These are phyloP conservation scores for Colletotrichum echinochloae DNA, from an alignment of 2,329 filamentous ascomycete genomes.

Conservation along the genomic window DNA sequence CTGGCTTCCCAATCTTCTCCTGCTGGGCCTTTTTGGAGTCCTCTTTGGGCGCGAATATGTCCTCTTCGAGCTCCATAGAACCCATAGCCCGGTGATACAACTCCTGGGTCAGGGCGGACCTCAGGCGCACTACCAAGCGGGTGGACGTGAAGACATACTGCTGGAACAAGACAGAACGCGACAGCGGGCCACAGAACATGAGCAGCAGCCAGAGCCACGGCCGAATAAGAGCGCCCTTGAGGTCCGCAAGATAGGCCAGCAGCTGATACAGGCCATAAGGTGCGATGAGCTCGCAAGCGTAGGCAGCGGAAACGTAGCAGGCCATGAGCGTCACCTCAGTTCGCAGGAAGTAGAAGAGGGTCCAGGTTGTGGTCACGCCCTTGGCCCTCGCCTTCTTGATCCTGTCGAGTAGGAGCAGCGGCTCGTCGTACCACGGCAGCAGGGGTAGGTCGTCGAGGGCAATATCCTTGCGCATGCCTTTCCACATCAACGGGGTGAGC, in stretches of 20 bases:
- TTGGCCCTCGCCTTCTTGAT: conserved; percentile 58
- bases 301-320: conserved; percentile 53
- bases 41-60: conserved; percentile 55
- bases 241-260: conserved; percentile 62
- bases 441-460: conserved; percentile 61
- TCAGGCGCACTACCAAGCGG: conserved; percentile 66
- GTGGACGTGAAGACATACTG: conserved; percentile 70
- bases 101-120: conserved; percentile 68
- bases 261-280: conserved; percentile 67
- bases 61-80: conserved; percentile 69
- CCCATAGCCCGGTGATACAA: conserved; percentile 66
- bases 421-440: conserved; percentile 68
- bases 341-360: conserved; percentile 57
- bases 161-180: conserved; percentile 64
- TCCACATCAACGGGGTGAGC: conserved; percentile 62
- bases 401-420: conserved; percentile 58
- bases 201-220: conserved; percentile 67
- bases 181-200: conserved; percentile 63
- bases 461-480: conserved; percentile 57
- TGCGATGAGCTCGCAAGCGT: conserved; percentile 61
- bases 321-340: conserved; percentile 59
- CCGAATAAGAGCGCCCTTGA: conserved; percentile 56
- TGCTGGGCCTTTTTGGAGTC: conserved; percentile 42
- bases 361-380: conserved; percentile 59
- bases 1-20: conserved; percentile 45